Percentiles rank a stretch among this genome's conserved stretches.
Conservation (phyloP, 345 rosid genomes). For the Syzygium aqueum region DNA sequence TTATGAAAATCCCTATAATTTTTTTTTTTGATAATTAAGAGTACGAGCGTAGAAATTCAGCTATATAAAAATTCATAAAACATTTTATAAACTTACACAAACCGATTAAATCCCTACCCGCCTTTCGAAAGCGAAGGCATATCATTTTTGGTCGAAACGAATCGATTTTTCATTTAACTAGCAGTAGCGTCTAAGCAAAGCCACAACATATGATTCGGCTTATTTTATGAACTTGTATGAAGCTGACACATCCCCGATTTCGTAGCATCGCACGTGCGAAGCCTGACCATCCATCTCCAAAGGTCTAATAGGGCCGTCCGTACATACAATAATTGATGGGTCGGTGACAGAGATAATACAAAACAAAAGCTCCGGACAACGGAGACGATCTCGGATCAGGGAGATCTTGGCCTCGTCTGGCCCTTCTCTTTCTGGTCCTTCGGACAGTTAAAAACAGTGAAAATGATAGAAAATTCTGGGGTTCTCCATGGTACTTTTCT, state of each 20-base stretch:
- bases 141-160: too few relatives aligned
- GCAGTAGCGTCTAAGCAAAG: too few relatives aligned
- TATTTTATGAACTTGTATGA: neutral
- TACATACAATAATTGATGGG: neutral
- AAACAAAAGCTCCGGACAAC: neutral
- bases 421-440: neutral
- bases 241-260: neutral
- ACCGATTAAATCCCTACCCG: accelerated
- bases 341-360: neutral
- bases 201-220: neutral
- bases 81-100: neutral
- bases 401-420: neutral
- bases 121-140: neutral
- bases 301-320: neutral
- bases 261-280: neutral
- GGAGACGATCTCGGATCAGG: neutral
- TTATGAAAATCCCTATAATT: neutral
- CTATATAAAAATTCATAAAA: neutral
- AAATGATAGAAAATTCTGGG: neutral
- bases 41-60: neutral
- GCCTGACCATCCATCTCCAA: neutral
- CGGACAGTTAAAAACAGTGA: neutral
- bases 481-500: neutral
- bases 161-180: too few relatives aligned
- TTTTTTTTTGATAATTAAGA: neutral